These are phyloP conservation scores for Onygenales sp. DNA, from an alignment of 2,329 filamentous ascomycete species.

Conservation along the genomic window DNA sequence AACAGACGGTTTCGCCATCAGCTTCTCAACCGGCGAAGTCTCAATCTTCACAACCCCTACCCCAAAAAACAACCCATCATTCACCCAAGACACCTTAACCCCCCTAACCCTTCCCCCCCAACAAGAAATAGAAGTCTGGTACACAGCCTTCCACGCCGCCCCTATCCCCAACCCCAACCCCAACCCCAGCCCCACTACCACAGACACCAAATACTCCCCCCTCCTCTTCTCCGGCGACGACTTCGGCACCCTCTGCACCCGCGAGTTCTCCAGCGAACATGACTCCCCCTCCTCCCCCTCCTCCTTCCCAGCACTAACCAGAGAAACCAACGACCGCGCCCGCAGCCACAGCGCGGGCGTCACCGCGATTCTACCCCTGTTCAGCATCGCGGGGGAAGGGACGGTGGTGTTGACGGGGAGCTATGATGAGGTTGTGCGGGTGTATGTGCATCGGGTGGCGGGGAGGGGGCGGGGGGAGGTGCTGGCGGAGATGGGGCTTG, in stretches of 20 bases:
- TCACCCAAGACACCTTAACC: too few relatives aligned
- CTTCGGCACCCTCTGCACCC: slow-evolving; percentile 26
- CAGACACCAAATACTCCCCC: slow-evolving; percentile 5
- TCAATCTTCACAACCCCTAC: slow-evolving; percentile 43
- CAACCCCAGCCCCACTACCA: too few relatives aligned
- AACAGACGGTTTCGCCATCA: slow-evolving; percentile 53
- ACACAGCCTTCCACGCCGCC: slow-evolving; percentile 17
- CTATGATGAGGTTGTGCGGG: slow-evolving; percentile 76
- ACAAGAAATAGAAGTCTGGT: slow-evolving; percentile 29
- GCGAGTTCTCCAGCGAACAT: slow-evolving; percentile 15
- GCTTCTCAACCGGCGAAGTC: slow-evolving; percentile 60
- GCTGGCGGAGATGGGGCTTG: slow-evolving; percentile 57
- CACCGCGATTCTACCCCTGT: slow-evolving; percentile 70
- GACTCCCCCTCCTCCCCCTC: too few relatives aligned
- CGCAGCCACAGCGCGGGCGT: slow-evolving; percentile 72
- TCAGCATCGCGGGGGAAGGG: slow-evolving; percentile 36
- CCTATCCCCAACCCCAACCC: not conserved
- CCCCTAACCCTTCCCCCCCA: too few relatives aligned
- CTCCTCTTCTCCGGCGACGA: slow-evolving; percentile 32
- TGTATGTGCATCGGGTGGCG: slow-evolving; percentile 37
- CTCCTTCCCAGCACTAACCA: not conserved
- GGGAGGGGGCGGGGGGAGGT: slow-evolving; percentile 23
- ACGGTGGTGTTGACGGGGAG: slow-evolving; percentile 71
- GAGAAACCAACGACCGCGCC: slow-evolving; percentile 33
- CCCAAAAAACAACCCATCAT: too few relatives aligned